Conservation (phyloP, 2,329 filamentous ascomycete species). For the Claviceps sp. region DNA sequence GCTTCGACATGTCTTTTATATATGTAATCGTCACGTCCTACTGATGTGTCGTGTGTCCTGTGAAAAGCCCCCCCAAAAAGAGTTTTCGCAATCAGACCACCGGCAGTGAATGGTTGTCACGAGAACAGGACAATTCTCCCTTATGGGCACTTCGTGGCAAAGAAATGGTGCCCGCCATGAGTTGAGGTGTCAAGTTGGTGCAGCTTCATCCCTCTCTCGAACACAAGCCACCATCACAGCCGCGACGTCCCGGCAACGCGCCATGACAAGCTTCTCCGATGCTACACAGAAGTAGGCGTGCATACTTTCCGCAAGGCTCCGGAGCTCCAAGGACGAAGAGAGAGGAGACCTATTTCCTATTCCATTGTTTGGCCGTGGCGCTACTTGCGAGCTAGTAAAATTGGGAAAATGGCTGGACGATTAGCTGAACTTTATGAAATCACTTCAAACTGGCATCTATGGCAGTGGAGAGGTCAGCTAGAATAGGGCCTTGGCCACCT, state of each 20-base stretch:
- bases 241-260: neutral
- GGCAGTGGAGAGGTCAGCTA: no score
- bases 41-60: neutral
- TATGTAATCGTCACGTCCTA: neutral
- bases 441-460: no score
- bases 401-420: no score
- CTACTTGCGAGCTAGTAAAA: no score
- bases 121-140: neutral
- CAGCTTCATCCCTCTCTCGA: neutral
- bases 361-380: no score
- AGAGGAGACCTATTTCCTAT: neutral
- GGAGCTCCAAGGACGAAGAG: neutral
- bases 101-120: neutral
- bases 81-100: no score
- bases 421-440: no score
- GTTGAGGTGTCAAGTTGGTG: neutral
- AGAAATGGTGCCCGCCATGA: neutral
- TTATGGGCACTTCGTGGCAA: neutral
- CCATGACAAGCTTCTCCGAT: neutral
- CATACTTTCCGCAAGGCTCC: neutral
- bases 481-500: no score
- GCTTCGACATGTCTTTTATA: neutral
- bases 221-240: neutral
- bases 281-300: neutral
- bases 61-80: no score